A percentile compares a stretch with the other conserved stretches of the same genome.
Evolutionary conservation across 106 monocot genomes (phyloP).

Genomic region (Alisma plantagoaquatica): DNA sequence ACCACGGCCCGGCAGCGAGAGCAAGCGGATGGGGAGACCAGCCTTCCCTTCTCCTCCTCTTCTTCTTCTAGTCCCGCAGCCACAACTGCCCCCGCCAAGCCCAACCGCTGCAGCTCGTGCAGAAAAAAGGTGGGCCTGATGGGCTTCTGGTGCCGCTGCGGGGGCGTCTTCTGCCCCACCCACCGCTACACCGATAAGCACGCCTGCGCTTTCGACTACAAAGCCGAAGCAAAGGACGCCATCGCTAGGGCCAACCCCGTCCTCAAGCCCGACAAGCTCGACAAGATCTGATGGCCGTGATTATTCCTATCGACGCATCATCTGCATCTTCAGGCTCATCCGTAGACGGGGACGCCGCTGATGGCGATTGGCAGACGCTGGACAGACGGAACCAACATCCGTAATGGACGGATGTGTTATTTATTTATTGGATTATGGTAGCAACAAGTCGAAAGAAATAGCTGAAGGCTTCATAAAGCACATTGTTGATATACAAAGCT

Average conservation of each 20-base stretch:
- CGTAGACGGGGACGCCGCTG: too few relatives aligned
- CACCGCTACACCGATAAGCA: constrained; percentile 69
- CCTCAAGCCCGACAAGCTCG: constrained; percentile 60
- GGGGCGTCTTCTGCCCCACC: constrained; percentile 49
- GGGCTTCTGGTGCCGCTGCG: constrained; percentile 79
- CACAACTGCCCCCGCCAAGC: background rate
- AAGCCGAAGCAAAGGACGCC: constrained; percentile 59
- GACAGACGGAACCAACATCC: too few relatives aligned
- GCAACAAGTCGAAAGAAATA: too few relatives aligned
- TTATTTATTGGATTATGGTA: too few relatives aligned
- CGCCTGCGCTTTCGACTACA: constrained; percentile 77
- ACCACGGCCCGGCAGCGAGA: background rate
- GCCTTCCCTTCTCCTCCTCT: too few relatives aligned
- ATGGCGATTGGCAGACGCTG: too few relatives aligned
- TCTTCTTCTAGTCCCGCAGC: background rate
- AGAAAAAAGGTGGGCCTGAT: constrained; percentile 55
- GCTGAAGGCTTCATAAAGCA: too few relatives aligned
- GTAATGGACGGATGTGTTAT: too few relatives aligned
- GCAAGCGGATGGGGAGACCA: too few relatives aligned
- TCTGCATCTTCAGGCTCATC: too few relatives aligned
- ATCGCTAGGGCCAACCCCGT: constrained; percentile 68
- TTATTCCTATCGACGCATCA: too few relatives aligned
- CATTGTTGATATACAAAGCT: too few relatives aligned
- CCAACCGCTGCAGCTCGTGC: constrained; percentile 48
- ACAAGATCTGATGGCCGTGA: constrained; percentile 80